A percentile compares a stretch with the other conserved stretches of the same genome.
These are phyloP conservation scores for Trichoderma pleuroti DNA, from an alignment of 2,329 filamentous ascomycete genomes.

Conservation along the genomic window DNA sequence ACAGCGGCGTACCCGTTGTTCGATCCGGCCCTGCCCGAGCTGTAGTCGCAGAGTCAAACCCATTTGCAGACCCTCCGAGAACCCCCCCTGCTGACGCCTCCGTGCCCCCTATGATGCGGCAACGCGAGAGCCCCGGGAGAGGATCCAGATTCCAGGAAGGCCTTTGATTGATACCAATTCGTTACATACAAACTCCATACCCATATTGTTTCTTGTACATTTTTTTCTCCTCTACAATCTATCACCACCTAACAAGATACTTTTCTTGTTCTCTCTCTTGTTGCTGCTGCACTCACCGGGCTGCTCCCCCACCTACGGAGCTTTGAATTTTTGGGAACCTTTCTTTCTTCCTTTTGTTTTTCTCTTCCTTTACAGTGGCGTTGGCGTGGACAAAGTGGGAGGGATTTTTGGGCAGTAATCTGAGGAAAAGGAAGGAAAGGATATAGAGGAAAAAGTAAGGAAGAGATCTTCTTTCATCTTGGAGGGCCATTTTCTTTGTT, in stretches of 20 bases:
- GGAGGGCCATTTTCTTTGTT: constrained; percentile 8
- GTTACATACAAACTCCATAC: constrained; percentile 4
- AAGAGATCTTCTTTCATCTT: neutral
- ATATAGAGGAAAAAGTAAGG: constrained; percentile 18
- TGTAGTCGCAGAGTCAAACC: constrained; percentile 54
- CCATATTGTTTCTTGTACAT: constrained; percentile 7
- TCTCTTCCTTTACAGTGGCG: neutral
- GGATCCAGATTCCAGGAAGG: constrained; percentile 42
- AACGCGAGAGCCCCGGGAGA: constrained; percentile 33
- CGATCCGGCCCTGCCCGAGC: constrained; percentile 64
- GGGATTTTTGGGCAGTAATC: neutral
- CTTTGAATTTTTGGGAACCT: neutral
- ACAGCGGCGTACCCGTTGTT: constrained; percentile 58
- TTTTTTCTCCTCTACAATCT: neutral
- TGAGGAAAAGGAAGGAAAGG: constrained; percentile 13
- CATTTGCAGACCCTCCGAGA: constrained; percentile 37
- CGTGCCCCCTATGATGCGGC: constrained; percentile 34
- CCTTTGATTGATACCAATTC: constrained; percentile 29
- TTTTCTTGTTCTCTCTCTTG: neutral
- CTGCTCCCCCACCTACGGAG: constrained; percentile 16
- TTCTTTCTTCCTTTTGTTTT: neutral
- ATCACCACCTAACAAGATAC: neutral
- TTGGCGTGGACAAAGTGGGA: neutral
- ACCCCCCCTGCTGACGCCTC: constrained; percentile 35
- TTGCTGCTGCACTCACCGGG: constrained; percentile 8